Evolutionary conservation across 2,329 filamentous ascomycete species (phyloP).

Genomic region (Ascochyta fabae): DNA sequence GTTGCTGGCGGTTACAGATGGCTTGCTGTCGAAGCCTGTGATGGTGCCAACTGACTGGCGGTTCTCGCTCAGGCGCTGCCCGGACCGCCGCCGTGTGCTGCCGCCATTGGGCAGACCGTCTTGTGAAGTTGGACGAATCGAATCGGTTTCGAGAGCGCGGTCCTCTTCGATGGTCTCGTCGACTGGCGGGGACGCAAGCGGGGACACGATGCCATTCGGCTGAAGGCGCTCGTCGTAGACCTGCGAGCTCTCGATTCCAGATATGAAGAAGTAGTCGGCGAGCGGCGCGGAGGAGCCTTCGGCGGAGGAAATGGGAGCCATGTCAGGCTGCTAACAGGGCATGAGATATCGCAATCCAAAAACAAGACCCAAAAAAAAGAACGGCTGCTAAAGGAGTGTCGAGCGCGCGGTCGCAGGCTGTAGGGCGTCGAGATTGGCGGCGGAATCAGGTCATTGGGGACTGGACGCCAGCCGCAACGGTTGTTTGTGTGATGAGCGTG

Average conservation of each 20-base stretch:
- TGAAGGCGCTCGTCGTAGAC: slow-evolving; percentile 56
- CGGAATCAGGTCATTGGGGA: slow-evolving; percentile 45
- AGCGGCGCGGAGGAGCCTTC: slow-evolving; percentile 61
- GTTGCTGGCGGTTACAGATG: slow-evolving; percentile 61
- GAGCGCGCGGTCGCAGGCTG: slow-evolving; percentile 29
- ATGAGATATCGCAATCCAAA: slow-evolving; percentile 32
- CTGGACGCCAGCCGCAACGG: slow-evolving; percentile 42
- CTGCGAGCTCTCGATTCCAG: slow-evolving; percentile 59
- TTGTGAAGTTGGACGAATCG: slow-evolving; percentile 52
- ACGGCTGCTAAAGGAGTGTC: slow-evolving; percentile 29
- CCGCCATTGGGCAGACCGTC: slow-evolving; percentile 52
- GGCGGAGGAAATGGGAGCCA: slow-evolving; percentile 49
- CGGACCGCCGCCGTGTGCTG: slow-evolving; percentile 43
- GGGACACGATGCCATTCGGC: slow-evolving; percentile 37
- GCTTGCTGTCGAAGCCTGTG: slow-evolving; percentile 52
- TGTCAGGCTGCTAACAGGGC: slow-evolving; percentile 32
- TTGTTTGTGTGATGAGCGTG: slow-evolving; percentile 34
- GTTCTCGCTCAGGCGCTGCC: slow-evolving; percentile 53
- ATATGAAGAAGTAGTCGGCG: slow-evolving; percentile 72
- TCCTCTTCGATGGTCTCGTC: slow-evolving; percentile 68
- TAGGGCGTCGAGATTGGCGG: slow-evolving; percentile 32
- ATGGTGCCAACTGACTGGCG: slow-evolving; percentile 60
- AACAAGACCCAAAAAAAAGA: slow-evolving; percentile 19
- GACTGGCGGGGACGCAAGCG: slow-evolving; percentile 45
- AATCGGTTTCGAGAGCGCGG: slow-evolving; percentile 61